Percentiles rank a stretch among this genome's conserved stretches.
phyloP scores from a whole-genome alignment of 352 stramenopile genomes.

The Phytophthora multivora region DNA sequence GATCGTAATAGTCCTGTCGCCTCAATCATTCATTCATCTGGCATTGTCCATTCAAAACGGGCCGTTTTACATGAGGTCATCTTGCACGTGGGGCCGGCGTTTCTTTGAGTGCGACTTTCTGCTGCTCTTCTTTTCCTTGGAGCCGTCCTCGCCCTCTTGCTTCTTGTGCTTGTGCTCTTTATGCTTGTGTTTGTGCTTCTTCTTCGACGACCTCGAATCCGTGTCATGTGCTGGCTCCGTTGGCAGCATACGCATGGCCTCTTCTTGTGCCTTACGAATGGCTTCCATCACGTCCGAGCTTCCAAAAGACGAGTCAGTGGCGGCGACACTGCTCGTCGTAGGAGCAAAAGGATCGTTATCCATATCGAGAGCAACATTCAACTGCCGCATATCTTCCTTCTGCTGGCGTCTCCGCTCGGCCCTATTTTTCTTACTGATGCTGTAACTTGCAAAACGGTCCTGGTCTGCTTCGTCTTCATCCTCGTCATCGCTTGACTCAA shows the following conservation, averaged over 20 bases:
- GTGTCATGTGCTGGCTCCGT: slow-evolving; percentile 8
- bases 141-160: slow-evolving; percentile 4
- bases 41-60: background rate
- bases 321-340: slow-evolving; percentile 1
- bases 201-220: slow-evolving; percentile 21
- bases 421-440: slow-evolving; percentile 45
- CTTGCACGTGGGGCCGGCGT: slow-evolving; percentile 7
- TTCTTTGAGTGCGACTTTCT: slow-evolving; percentile 34
- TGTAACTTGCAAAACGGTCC: slow-evolving; percentile 59
- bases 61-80: slow-evolving; percentile 19
- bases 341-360: slow-evolving; percentile 13
- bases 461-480: slow-evolving; percentile 27
- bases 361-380: slow-evolving; percentile 37
- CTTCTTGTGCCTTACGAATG: slow-evolving; percentile 69
- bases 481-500: slow-evolving; percentile 41
- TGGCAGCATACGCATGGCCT: slow-evolving; percentile 66
- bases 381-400: slow-evolving; percentile 48
- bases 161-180: slow-evolving; percentile 38
- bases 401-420: slow-evolving; percentile 41
- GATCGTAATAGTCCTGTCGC: background rate
- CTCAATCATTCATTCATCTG: background rate
- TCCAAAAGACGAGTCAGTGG: slow-evolving; percentile 21
- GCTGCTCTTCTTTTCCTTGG: slow-evolving; percentile 28
- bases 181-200: slow-evolving; percentile 33
- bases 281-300: slow-evolving; percentile 67